Base-by-base conservation (phyloP, 2,329 filamentous ascomycete genomes). In the Venturia carpophila region DNA sequence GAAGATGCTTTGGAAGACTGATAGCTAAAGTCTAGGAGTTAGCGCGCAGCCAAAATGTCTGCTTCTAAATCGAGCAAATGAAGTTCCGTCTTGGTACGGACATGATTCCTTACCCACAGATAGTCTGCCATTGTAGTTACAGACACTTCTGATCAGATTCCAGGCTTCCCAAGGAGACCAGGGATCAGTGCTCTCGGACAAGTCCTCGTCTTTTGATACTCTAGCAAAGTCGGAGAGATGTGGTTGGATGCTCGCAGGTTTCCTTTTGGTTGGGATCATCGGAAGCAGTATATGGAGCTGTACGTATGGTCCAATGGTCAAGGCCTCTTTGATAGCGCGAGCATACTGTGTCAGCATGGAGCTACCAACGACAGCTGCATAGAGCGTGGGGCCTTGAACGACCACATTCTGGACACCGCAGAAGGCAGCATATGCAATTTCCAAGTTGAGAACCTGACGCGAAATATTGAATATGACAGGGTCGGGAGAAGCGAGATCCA, bases 401-500 rank as follows among this genome's bases (percentile, higher is more conserved):
- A 97, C 80, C 66, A 97, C 82, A 75, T 89, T 95, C 65, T 87
- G 86, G 60, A 94, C 84, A 43, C 95, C 95, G 72, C 92, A 97
- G 77, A 97, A 99, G 68, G 91, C 92, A 68, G 95, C 94, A 77
- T 97, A 99, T 61, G 91, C 90, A 60, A 97, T 84, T 74, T 99
- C 94, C 47, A 96, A 82, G 73, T 92, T 92, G 68, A 99, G 80
- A 7, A 96, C 89, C 77, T 97, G 93, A 56, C 90, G 86, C 43
- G 93, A 97, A 66, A 97, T 83, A 74, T 90, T 90, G 9, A 91
- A 87, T 68, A 97, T 87, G 68, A 93, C 76, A 7, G 92, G 90
- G 74, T 97, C 89, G 1, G 86, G 78, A 2, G 92, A 96, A 71
- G 87, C 88, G 15, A 97, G 79, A 73, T 97, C 92, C 69, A 96